phyloP scores from a whole-genome alignment of 768 basidiomycete genomes.

The Podaxis carcinomalis region DNA sequence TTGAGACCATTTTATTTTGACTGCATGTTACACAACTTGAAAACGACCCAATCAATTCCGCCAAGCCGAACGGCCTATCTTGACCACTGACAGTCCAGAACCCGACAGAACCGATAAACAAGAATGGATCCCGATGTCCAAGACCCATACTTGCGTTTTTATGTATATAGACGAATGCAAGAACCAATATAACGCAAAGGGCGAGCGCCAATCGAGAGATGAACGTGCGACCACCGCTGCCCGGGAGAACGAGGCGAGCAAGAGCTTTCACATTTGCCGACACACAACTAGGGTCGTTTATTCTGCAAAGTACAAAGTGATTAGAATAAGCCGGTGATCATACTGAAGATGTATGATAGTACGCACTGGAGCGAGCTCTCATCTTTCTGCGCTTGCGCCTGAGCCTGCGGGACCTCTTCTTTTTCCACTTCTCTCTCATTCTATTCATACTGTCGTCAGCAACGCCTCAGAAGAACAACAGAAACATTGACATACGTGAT shows the following conservation, averaged over 20 bases:
- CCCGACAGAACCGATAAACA: not conserved
- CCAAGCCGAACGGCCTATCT: not conserved
- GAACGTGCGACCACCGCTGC: not conserved
- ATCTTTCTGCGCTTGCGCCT: slow-evolving; percentile 95
- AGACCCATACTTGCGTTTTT: not conserved
- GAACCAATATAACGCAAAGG: not conserved
- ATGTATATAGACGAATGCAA: slow-evolving; percentile 10
- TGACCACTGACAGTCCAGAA: not conserved
- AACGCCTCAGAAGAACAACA: not conserved
- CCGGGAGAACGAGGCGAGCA: not conserved
- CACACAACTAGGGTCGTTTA: slow-evolving; percentile 24
- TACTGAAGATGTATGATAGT: not conserved
- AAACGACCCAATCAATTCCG: slow-evolving; percentile 6
- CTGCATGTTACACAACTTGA: not conserved
- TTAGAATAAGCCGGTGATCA: not conserved
- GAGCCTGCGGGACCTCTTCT: slow-evolving; percentile 90
- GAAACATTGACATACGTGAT: slow-evolving; percentile 23
- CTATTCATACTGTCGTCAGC: slow-evolving; percentile 24
- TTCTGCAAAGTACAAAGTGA: slow-evolving; percentile 22
- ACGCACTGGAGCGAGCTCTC: slow-evolving; percentile 91
- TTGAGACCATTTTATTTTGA: not conserved
- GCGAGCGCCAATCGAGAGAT: not conserved
- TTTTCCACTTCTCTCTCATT: slow-evolving; percentile 98
- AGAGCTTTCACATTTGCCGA: slow-evolving; percentile 6
- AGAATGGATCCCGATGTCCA: not conserved